Conservation (phyloP, 228 moss, liverwort and hornwort genomes). For the Sphagnum magellanicum region DNA sequence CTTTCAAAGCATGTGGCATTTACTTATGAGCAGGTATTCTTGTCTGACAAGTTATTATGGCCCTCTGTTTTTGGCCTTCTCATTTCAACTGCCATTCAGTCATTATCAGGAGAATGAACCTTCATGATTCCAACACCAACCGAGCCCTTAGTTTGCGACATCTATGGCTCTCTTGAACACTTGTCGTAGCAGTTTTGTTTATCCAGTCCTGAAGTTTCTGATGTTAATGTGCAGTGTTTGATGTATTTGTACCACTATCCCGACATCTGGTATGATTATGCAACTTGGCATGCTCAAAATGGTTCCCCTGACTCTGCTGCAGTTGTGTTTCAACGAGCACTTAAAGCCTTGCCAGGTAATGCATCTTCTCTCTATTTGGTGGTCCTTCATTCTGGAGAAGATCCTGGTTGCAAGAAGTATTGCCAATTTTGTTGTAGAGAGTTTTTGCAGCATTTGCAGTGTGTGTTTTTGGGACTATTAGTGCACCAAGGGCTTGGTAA, state of each 20-base stretch:
- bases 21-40: slow-evolving; percentile 82
- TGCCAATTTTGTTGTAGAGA: too few species aligned
- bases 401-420: too few species aligned
- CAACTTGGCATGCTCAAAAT: slow-evolving; percentile 94
- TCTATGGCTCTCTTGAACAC: too few species aligned
- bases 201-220: neutral
- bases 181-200: too few species aligned
- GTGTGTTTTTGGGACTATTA: too few species aligned
- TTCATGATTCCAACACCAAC: neutral
- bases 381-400: too few species aligned
- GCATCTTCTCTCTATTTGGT: too few species aligned
- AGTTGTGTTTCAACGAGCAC: slow-evolving; percentile 60
- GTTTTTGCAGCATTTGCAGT: too few species aligned
- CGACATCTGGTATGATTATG: slow-evolving; percentile 98
- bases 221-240: slow-evolving; percentile 67
- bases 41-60: neutral
- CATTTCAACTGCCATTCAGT: neutral
- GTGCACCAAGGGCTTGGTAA: too few species aligned
- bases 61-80: neutral
- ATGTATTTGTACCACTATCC: slow-evolving; percentile 99
- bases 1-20: slow-evolving; percentile 87
- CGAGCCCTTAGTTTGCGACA: neutral
- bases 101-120: neutral
- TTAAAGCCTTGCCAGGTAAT: slow-evolving; percentile 79
- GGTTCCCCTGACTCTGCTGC: slow-evolving; percentile 72